Evolutionary conservation across 805 yeast species (phyloP), one percentile per base, ranked within the genome.

Genomic region (Deakozyma indianensis): DNA sequence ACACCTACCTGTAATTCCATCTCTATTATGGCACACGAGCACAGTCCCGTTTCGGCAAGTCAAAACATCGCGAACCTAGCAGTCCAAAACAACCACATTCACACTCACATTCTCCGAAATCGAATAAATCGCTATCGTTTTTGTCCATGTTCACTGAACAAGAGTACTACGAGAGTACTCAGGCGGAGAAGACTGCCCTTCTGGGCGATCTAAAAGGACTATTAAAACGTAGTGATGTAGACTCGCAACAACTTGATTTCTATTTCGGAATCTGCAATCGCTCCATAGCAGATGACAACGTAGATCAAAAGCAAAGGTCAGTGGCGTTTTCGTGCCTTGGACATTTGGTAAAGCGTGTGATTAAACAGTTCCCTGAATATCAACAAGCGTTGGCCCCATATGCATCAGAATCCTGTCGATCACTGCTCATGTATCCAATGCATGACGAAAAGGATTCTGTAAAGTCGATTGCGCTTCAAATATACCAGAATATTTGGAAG

Each of bases 401-500:
- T n/a, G 38, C 38, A 14, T 32, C 9, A 5, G 18, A 7, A 14
- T 32, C 38, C 18, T 32, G 38, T n/a, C 11, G 11, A 20, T 9
- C 38, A 9, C 38, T 32, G 7, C 38, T 32, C 7, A 14, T 32
- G 11, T 32, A 32, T n/a, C 18, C 18, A 14, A 14, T 20, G 5
- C 7, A 14, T n/a, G 18, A 32, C 18, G 16, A n/a, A 9, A 32
- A 32, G 18, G 18, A 32, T 32, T 5, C 32, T 14, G 20, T 14
- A 41, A 44, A 41, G 20, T 40, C 41, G 15, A 49, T 49, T 4
- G 59, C 57, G 3, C 32, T 41, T 1, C 41, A 23, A 2, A 59
- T 60, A 46, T 47, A 66, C 9, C 51, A 54, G 14, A 70, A 64
- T 41, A 54, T 60, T 46, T 68, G 70, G 70, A 50, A 64, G 20